These are phyloP conservation scores for Mucor velutinosus DNA, from an alignment of 371 early-diverging fungal species.

Conservation along the genomic window DNA sequence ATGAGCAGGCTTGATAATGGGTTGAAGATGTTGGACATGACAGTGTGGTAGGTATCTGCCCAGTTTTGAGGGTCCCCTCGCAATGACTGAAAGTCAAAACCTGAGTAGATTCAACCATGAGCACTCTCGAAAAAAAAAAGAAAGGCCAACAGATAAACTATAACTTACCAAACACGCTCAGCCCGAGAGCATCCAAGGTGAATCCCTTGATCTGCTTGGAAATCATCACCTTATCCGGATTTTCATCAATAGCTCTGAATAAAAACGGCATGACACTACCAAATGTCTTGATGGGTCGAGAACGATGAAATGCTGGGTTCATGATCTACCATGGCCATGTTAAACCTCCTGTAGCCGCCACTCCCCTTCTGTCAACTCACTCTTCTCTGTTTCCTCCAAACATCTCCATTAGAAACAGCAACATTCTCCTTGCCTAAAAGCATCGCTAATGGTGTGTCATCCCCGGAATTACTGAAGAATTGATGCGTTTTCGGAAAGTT, in stretches of 20 bases:
- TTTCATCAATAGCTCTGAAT: constrained; percentile 25
- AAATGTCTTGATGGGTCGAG: constrained; percentile 35
- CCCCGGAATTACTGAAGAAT: constrained; percentile 6
- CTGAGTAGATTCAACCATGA: neutral
- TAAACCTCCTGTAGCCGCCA: neutral
- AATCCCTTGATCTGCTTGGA: constrained; percentile 19
- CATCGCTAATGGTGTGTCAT: constrained; percentile 10
- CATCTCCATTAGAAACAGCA: constrained; percentile 34
- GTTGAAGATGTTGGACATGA: constrained; percentile 9
- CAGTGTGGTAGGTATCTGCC: constrained; percentile 28
- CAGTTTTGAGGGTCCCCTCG: constrained; percentile 31
- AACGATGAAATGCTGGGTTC: constrained; percentile 44
- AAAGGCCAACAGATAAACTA: neutral
- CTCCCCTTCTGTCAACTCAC: constrained; percentile 15
- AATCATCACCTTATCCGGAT: constrained; percentile 7
- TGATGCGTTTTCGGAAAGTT: constrained; percentile 12
- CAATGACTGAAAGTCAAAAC: constrained; percentile 33
- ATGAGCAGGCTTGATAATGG: constrained; percentile 15
- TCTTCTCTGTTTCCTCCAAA: constrained; percentile 43
- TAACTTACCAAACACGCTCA: constrained; percentile 34
- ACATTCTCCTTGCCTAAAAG: constrained; percentile 37
- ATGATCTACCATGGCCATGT: constrained; percentile 16
- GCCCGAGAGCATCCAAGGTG: constrained; percentile 40
- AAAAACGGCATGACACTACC: constrained; percentile 18
- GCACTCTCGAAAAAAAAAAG: neutral